These are phyloP conservation scores for Epichloe typhina DNA, from an alignment of 2,329 filamentous ascomycete species.

Conservation along the genomic window DNA sequence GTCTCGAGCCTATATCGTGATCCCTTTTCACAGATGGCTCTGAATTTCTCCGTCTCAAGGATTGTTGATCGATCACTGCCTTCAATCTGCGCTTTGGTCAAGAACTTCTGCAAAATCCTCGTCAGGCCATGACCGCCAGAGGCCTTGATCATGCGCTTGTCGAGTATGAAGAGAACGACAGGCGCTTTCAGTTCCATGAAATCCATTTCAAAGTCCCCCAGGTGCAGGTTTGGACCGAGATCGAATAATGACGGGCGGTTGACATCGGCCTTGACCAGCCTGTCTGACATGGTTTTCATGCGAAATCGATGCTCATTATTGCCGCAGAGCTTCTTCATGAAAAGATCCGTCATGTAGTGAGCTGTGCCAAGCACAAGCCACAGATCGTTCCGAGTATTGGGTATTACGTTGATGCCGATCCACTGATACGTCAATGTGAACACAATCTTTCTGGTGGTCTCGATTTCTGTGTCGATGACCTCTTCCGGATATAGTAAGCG, in stretches of 20 bases:
- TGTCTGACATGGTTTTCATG: conserved; percentile 74
- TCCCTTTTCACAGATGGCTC: conserved; percentile 74
- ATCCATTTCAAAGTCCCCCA: conserved; percentile 75
- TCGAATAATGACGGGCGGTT: conserved; percentile 71
- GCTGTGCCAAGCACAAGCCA: conserved; percentile 87
- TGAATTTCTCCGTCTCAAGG: conserved; percentile 62
- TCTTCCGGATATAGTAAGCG: conserved; percentile 73
- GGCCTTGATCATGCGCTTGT: conserved; percentile 79
- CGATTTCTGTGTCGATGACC: conserved; percentile 73
- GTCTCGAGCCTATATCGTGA: conserved; percentile 75
- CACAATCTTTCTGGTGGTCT: conserved; percentile 67
- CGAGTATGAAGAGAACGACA: conserved; percentile 83
- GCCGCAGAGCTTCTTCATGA: conserved; percentile 80
- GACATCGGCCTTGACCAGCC: conserved; percentile 67
- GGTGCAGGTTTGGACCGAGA: conserved; percentile 61
- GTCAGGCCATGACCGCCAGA: conserved; percentile 69
- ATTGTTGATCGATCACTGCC: conserved; percentile 52
- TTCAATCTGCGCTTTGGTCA: conserved; percentile 68
- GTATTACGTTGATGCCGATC: conserved; percentile 85
- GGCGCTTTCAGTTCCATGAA: conserved; percentile 88
- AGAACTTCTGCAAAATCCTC: conserved; percentile 72
- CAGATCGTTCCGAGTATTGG: conserved; percentile 64
- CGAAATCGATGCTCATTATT: conserved; percentile 91
- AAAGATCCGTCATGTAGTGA: conserved; percentile 89
- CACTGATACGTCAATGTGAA: conserved; percentile 83